Conservation (phyloP, 2,329 filamentous ascomycete genomes). For the Aspergillus sp. region DNA sequence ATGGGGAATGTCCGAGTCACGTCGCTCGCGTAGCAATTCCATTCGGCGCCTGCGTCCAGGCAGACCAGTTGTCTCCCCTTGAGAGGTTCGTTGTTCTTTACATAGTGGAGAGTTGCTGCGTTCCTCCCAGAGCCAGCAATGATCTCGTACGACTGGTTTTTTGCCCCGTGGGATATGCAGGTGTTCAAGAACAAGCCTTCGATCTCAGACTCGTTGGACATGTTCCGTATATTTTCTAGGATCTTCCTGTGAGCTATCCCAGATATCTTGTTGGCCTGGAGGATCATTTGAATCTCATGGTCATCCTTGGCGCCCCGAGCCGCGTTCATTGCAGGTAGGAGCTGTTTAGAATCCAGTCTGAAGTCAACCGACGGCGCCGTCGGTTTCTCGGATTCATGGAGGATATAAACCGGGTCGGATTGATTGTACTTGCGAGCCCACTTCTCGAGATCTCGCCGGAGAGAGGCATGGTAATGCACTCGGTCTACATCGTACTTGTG, state of each 20-base stretch:
- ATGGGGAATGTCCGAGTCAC: conserved; percentile 84
- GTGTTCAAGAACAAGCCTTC: conserved; percentile 69
- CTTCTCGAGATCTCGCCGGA: conserved; percentile 42
- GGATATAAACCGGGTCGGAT: conserved; percentile 24
- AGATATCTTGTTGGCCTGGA: conserved; percentile 62
- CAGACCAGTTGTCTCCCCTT: conserved; percentile 67
- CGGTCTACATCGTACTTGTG: conserved; percentile 59
- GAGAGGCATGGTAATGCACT: conserved; percentile 49
- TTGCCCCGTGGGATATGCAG: conserved; percentile 65
- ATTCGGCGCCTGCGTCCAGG: conserved; percentile 74
- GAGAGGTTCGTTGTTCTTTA: conserved; percentile 64
- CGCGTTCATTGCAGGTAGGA: conserved; percentile 52
- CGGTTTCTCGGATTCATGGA: conserved; percentile 29
- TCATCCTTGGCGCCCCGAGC: conserved; percentile 63
- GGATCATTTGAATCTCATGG: conserved; percentile 64
- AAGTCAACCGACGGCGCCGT: conserved; percentile 10
- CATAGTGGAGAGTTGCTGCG: conserved; percentile 80
- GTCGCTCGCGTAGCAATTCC: conserved; percentile 61
- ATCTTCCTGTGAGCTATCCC: conserved; percentile 57
- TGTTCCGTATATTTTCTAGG: conserved; percentile 51
- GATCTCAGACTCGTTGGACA: conserved; percentile 70
- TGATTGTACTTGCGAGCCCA: conserved; percentile 22
- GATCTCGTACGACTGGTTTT: conserved; percentile 76
- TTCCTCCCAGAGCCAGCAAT: conserved; percentile 75
- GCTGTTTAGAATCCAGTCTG: conserved; percentile 17